Evolutionary conservation across 2,329 filamentous ascomycete species (phyloP), one percentile per base, ranked within the genome.

Genomic region (Clonostachys solani): DNA sequence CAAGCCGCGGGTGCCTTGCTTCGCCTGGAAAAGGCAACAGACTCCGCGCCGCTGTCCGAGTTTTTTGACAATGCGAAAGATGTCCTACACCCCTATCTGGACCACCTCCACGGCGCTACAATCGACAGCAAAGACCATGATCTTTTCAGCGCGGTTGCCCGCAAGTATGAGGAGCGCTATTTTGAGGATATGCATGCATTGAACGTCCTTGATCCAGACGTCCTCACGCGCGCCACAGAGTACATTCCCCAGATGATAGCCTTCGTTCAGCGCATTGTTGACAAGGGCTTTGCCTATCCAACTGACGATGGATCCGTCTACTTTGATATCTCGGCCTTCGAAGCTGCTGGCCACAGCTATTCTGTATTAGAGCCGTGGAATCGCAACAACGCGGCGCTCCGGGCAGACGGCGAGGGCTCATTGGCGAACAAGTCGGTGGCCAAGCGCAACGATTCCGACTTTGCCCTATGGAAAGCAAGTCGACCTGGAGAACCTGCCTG

Each of bases 251-350:
- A 38, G 12, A 38, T 38, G 15, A 18, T 18, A n/a, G 15, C 15
- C 36, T 38, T 38, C 36, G 12, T 38, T n/a, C 15, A 38, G 36
- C 15, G 17, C 15, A 38, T 38, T 9, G 36, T 38, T 7, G 36
- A n/a, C 15, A 38, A 38, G 15, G 36, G 36, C 17, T n/a, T 38
- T 18, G 36, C 15, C 36, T 38, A 38, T 12, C 15, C 36, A n/a
- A 81, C 80, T 1, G 15, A n/a, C 6, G 36, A 38, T 12, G 36
- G 36, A n/a, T 38, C 36, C 36, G 36, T 38, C 15, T 38, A 38
- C 17, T 38, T 38, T 18, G 36, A 38, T 38, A 38, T 38, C 36
- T n/a, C 15, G 15, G 15, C 36, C 15, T 38, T 38, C 17, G 36
- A 38, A 12, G 17, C 15, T n/a, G 36, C 36, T 38, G 36, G 36